These are phyloP conservation scores for Leavenworthia alabamica DNA, from an alignment of 345 rosid genomes.

Conservation along the genomic window DNA sequence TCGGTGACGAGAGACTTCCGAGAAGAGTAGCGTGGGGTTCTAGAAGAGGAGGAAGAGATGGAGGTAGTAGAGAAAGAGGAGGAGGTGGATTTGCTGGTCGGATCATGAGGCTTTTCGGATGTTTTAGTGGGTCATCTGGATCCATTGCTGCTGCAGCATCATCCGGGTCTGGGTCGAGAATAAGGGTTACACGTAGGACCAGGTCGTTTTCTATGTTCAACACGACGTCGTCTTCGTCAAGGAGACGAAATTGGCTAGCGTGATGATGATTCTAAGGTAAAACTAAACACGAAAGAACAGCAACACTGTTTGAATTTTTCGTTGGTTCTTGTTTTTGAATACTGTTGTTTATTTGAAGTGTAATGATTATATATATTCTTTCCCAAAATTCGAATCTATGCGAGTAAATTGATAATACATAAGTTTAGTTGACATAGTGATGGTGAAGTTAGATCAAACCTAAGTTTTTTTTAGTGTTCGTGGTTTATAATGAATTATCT, in stretches of 20 bases:
- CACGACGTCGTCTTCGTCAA: constrained; percentile 11
- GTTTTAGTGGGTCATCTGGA: constrained; percentile 46
- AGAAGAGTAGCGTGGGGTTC: constrained; percentile 74
- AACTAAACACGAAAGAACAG: neutral
- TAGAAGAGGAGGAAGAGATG: constrained; percentile 44
- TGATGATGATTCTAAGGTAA: constrained; percentile 18
- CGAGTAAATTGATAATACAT: constrained; percentile 15
- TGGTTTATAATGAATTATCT: neutral
- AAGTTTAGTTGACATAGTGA: neutral
- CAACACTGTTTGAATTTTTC: constrained; percentile 1
- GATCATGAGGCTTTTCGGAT: constrained; percentile 42
- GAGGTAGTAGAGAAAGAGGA: too few species aligned
- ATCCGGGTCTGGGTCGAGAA: constrained; percentile 18
- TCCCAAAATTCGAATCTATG: constrained; percentile 11
- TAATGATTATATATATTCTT: constrained; percentile 28
- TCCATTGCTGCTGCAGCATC: constrained; percentile 22
- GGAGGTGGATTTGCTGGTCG: constrained; percentile 43
- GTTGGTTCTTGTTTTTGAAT: neutral
- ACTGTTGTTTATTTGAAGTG: neutral
- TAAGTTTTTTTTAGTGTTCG: neutral
- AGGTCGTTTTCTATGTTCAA: constrained; percentile 26
- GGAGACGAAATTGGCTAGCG: constrained; percentile 31
- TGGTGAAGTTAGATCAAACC: neutral
- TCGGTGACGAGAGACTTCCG: constrained; percentile 46
- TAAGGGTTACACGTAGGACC: constrained; percentile 10